A percentile compares a stretch with the other conserved stretches of the same genome.
Conservation (phyloP, 163 green algal genomes). For the Scenedesmus sp. region DNA sequence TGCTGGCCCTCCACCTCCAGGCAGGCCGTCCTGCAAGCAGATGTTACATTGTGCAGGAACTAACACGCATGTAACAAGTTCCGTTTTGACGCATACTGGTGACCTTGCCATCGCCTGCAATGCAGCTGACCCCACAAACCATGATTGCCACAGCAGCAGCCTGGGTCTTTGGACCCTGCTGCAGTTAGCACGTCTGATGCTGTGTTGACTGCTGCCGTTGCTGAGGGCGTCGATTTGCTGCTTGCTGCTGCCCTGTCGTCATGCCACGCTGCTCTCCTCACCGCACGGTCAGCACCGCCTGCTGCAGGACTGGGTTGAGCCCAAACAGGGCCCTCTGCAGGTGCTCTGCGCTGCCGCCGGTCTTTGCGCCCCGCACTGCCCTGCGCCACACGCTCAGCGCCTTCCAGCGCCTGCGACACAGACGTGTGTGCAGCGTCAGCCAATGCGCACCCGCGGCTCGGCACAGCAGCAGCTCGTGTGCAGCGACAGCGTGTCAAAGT, state of each 20-base stretch:
- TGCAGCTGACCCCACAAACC: no score
- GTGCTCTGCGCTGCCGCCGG: slow-evolving; percentile 41
- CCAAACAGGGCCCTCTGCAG: slow-evolving; percentile 60
- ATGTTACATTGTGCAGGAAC: background rate
- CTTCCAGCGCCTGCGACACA: slow-evolving; percentile 45
- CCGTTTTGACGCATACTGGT: no score
- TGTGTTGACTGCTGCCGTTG: no score
- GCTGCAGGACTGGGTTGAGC: slow-evolving; percentile 62
- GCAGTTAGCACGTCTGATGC: no score
- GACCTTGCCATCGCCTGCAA: no score
- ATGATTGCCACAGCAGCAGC: no score
- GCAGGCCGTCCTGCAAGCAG: slow-evolving; percentile 48
- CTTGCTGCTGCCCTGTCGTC: no score
- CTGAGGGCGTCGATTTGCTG: no score
- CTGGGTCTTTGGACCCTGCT: no score
- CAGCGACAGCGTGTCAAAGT: background rate
- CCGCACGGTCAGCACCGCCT: slow-evolving; percentile 60
- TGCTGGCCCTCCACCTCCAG: slow-evolving; percentile 55
- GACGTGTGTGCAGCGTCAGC: background rate
- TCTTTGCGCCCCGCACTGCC: slow-evolving; percentile 54
- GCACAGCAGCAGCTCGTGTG: no score
- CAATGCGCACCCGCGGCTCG: no score
- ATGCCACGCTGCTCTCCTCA: slow-evolving; percentile 14
- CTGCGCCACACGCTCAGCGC: slow-evolving; percentile 57
- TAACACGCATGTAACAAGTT: background rate